These are phyloP conservation scores for Colletotrichum truncatum DNA, from an alignment of 2,329 filamentous ascomycete genomes.

Conservation along the genomic window DNA sequence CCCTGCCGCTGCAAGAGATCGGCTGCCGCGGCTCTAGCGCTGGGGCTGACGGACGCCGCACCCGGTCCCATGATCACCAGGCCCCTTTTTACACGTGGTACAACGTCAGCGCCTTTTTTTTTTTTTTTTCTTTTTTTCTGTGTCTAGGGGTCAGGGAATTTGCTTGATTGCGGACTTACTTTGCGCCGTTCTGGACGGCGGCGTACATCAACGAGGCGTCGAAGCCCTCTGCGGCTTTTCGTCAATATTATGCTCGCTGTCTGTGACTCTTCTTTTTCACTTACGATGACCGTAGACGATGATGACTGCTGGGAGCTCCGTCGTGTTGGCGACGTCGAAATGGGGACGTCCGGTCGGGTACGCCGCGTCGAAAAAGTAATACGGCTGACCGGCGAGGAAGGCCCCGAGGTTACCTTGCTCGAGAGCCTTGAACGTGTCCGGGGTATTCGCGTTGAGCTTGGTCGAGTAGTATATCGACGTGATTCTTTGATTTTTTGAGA, in stretches of 20 bases:
- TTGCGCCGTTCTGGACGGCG: slow-evolving; percentile 42
- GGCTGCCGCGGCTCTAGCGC: slow-evolving; percentile 36
- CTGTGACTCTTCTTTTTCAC: neutral
- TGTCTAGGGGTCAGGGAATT: no score
- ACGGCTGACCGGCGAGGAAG: slow-evolving; percentile 61
- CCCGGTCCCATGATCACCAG: slow-evolving; percentile 43
- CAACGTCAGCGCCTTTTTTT: neutral
- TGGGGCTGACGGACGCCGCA: slow-evolving; percentile 38
- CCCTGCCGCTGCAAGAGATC: slow-evolving; percentile 38
- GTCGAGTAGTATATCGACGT: slow-evolving; percentile 60
- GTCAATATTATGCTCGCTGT: neutral
- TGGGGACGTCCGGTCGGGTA: slow-evolving; percentile 50
- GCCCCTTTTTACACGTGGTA: slow-evolving; percentile 32
- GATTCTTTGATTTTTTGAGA: slow-evolving; percentile 39
- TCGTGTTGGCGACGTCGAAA: slow-evolving; percentile 44
- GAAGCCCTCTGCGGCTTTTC: slow-evolving; percentile 38
- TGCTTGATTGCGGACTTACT: slow-evolving; percentile 27
- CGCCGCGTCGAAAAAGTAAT: slow-evolving; percentile 60
- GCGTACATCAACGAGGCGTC: slow-evolving; percentile 41
- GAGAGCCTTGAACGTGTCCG: slow-evolving; percentile 61
- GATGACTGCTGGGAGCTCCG: slow-evolving; percentile 53
- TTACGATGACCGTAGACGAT: slow-evolving; percentile 55
- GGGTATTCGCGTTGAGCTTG: slow-evolving; percentile 62
- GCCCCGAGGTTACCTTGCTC: slow-evolving; percentile 59
- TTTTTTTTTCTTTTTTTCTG: no score